Conservation (phyloP, 139 green algal genomes). For the Tetraselmis chui region DNA sequence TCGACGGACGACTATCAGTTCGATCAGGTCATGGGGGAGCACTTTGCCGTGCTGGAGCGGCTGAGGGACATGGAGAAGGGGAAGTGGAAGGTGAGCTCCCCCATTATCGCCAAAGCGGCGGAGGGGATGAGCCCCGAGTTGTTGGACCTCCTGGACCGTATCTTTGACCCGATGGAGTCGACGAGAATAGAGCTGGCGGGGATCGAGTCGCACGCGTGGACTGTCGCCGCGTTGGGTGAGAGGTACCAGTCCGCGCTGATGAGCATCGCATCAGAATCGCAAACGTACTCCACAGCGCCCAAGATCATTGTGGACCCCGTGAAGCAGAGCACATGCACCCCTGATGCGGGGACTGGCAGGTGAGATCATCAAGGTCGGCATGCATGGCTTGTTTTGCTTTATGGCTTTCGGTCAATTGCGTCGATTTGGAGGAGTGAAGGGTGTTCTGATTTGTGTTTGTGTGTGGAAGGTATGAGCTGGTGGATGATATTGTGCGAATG, state of each 20-base stretch:
- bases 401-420: no score
- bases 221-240: background rate
- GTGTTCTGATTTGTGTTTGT: no score
- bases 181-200: background rate
- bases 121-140: background rate
- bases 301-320: background rate
- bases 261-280: background rate
- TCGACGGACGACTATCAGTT: background rate
- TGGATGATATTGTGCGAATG: background rate
- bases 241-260: background rate
- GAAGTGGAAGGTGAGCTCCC: background rate
- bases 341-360: background rate
- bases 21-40: background rate
- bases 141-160: background rate
- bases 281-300: background rate
- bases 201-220: background rate
- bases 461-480: background rate
- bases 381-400: no score
- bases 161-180: background rate
- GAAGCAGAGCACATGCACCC: background rate
- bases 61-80: background rate
- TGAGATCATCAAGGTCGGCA: no score
- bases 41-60: background rate
- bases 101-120: background rate
- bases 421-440: no score